Evolutionary conservation across 179 eudicot species (phyloP).

Genomic region (Vitellaria paradoxa): DNA sequence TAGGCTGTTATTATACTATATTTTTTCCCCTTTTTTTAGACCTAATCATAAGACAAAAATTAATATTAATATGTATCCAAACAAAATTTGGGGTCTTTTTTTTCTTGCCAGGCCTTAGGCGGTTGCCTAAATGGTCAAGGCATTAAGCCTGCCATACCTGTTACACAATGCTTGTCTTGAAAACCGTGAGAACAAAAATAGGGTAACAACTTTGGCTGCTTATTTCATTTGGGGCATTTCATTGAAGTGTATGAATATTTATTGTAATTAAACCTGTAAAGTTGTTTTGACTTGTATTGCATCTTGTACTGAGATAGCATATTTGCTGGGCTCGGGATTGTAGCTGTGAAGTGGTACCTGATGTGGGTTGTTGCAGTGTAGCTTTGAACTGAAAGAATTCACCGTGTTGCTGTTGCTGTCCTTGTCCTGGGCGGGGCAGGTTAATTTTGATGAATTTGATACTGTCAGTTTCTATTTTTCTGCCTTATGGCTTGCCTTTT

Average conservation of each 20-base stretch:
- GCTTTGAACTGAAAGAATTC: constrained; percentile 14
- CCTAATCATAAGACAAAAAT: too few relatives aligned
- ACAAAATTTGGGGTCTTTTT: too few relatives aligned
- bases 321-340: constrained; percentile 27
- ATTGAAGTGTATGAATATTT: constrained; percentile 9
- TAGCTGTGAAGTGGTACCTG: constrained; percentile 44
- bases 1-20: too few relatives aligned
- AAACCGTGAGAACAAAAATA: constrained; percentile 19
- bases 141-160: not conserved
- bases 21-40: too few relatives aligned
- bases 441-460: too few relatives aligned
- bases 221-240: constrained; percentile 12
- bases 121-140: not conserved
- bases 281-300: constrained; percentile 23
- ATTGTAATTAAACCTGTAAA: not conserved
- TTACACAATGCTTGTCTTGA: constrained; percentile 1
- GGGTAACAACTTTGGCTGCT: constrained; percentile 29
- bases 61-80: too few relatives aligned
- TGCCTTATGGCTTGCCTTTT: not conserved
- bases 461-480: not conserved
- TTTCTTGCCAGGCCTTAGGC: too few relatives aligned
- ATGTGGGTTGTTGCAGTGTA: constrained; percentile 16
- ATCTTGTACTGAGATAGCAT: constrained; percentile 19
- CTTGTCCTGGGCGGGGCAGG: not conserved
- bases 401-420: not conserved